These are phyloP conservation scores for Beauveria medogensis DNA, from an alignment of 2,329 filamentous ascomycete species.

Conservation along the genomic window DNA sequence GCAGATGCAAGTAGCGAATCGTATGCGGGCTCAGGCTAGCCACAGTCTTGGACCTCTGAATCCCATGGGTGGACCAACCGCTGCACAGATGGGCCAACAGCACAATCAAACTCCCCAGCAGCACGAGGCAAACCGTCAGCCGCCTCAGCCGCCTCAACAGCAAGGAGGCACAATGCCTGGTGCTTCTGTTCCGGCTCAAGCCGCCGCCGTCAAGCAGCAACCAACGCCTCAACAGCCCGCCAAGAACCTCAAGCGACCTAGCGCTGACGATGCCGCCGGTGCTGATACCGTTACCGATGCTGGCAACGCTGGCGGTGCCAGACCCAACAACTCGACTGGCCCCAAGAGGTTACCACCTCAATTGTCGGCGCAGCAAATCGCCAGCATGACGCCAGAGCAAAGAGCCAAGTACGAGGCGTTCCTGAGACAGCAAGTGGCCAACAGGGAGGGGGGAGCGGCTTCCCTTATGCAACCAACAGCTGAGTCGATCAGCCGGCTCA, in stretches of 20 bases:
- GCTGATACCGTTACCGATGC: slow-evolving; percentile 32
- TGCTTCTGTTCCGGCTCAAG: slow-evolving; percentile 8
- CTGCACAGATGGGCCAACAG: slow-evolving; percentile 13
- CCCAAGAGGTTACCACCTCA: slow-evolving; percentile 17
- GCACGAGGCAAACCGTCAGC: slow-evolving; percentile 24
- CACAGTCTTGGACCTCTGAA: slow-evolving; percentile 13
- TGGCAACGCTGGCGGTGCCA: slow-evolving; percentile 11
- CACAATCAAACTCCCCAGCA: slow-evolving; percentile 15
- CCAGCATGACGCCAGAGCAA: slow-evolving; percentile 36
- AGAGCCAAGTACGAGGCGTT: slow-evolving; percentile 35
- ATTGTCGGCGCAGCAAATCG: slow-evolving; percentile 27
- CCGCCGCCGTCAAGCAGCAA: slow-evolving; percentile 19
- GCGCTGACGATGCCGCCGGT: slow-evolving; percentile 36
- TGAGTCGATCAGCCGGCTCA: slow-evolving; percentile 25
- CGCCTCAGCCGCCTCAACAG: slow-evolving; percentile 27
- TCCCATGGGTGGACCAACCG: slow-evolving; percentile 12
- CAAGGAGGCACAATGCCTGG: slow-evolving; percentile 18
- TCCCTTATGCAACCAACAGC: slow-evolving; percentile 11
- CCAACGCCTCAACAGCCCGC: slow-evolving; percentile 18
- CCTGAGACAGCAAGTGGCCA: slow-evolving; percentile 22
- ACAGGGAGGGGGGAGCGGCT: slow-evolving; percentile 11
- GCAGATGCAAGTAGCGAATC: slow-evolving; percentile 22
- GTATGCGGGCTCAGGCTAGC: slow-evolving; percentile 18
- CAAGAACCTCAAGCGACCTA: slow-evolving; percentile 45
- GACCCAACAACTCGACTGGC: slow-evolving; percentile 15